A percentile compares a stretch with the other conserved stretches of the same genome.
Conservation (phyloP, 83 land plant species). For the Picea abies region DNA sequence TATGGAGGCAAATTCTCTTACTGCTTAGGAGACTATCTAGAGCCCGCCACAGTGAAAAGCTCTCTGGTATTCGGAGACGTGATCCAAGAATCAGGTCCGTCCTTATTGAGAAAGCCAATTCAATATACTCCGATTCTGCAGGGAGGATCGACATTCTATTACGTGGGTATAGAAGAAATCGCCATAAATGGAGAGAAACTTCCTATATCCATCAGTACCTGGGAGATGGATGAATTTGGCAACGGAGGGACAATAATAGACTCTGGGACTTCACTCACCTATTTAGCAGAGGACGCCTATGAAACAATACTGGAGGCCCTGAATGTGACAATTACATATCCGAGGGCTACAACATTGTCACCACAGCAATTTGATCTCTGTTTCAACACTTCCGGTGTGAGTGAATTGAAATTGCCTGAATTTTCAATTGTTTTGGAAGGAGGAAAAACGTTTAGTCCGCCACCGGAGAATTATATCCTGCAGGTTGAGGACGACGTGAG, state of each 20-base stretch:
- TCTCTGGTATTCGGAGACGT: constrained; percentile 27
- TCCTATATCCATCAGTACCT: constrained; percentile 8
- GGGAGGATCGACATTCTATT: constrained; percentile 21
- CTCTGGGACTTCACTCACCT: constrained; percentile 32
- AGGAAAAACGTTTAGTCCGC: constrained; percentile 14
- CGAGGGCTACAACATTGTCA: neutral
- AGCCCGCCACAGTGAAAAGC: constrained; percentile 17
- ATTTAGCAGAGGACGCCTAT: constrained; percentile 24
- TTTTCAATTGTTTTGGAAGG: constrained; percentile 18
- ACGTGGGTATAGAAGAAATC: constrained; percentile 19
- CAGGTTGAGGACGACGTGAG: constrained; percentile 26
- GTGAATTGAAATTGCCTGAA: constrained; percentile 5
- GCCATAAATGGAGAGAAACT: constrained; percentile 15
- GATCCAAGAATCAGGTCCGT: too few relatives aligned
- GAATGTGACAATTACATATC: neutral
- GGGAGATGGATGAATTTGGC: constrained; percentile 10
- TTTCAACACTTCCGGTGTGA: neutral
- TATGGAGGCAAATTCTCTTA: constrained; percentile 11
- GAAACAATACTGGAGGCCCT: constrained; percentile 22
- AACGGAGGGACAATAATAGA: constrained; percentile 31
- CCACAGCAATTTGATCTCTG: neutral
- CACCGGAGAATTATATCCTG: constrained; percentile 25
- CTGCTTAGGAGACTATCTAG: constrained; percentile 32
- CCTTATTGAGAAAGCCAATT: neutral
- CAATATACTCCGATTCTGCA: constrained; percentile 28